phyloP scores from a whole-genome alignment of 768 basidiomycete genomes.

The Pleurotus platypus region DNA sequence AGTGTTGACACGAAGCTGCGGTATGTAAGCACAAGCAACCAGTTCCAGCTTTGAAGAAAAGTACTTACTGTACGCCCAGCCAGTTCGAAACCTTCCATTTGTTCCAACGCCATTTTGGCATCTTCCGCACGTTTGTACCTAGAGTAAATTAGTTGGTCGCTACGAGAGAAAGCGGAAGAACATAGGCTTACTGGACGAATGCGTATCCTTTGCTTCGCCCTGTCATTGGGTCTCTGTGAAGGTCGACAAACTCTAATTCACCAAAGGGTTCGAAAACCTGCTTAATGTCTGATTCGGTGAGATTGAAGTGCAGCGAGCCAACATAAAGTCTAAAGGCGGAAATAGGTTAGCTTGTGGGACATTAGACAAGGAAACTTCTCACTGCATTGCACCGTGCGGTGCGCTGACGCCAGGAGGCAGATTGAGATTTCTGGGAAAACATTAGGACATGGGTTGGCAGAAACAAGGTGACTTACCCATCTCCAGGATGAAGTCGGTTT shows the following conservation, averaged over 20 bases:
- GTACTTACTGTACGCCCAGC: constrained; percentile 84
- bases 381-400: constrained; percentile 83
- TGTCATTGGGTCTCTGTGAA: constrained; percentile 92
- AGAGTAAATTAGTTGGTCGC: neutral
- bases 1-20: constrained; percentile 82
- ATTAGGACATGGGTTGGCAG: constrained; percentile 7
- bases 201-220: constrained; percentile 97
- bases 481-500: constrained; percentile 84
- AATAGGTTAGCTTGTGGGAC: constrained; percentile 5
- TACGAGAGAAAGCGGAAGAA: neutral
- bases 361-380: constrained; percentile 20
- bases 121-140: constrained; percentile 91
- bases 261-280: constrained; percentile 99
- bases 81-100: constrained; percentile 98
- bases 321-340: constrained; percentile 77
- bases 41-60: neutral
- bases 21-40: neutral
- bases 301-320: constrained; percentile 94
- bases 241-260: constrained; percentile 96
- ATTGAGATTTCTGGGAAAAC: constrained; percentile 59
- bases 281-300: constrained; percentile 94
- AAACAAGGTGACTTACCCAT: constrained; percentile 53
- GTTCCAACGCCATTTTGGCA: constrained; percentile 94
- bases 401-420: constrained; percentile 82
- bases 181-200: constrained; percentile 78